A percentile compares a stretch with the other conserved stretches of the same genome.
Conservation (phyloP, 495 filamentous ascomycete genomes). For the Aspergillus funiculosus region DNA sequence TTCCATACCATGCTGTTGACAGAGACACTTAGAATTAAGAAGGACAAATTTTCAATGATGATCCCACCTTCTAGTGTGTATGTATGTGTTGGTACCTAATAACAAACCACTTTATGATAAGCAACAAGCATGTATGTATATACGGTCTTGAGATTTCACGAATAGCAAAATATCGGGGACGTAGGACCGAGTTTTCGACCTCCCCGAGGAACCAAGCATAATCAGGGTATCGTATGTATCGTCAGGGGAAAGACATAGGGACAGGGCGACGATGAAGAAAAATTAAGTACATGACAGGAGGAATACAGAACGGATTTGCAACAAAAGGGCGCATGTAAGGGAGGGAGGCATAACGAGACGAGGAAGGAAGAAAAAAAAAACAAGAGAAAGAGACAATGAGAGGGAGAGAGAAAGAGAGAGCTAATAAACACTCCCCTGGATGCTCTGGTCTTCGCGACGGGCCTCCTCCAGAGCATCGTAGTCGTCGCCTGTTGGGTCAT, state of each 20-base stretch:
- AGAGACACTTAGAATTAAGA: neutral
- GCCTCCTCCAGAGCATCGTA: conserved; percentile 25
- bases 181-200: too few species aligned
- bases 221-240: neutral
- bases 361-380: neutral
- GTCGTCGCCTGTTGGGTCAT: conserved; percentile 11
- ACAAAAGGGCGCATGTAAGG: neutral
- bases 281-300: too few species aligned
- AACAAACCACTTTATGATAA: neutral
- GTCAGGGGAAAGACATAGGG: too few species aligned
- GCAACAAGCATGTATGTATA: neutral
- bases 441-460: conserved; percentile 33
- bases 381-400: neutral
- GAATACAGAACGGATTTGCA: too few species aligned
- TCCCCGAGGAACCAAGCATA: neutral
- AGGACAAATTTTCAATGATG: neutral
- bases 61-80: too few species aligned
- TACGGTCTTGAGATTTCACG: neutral
- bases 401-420: too few species aligned
- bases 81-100: conserved; percentile 1
- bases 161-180: neutral
- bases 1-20: neutral
- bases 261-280: too few species aligned
- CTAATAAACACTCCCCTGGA: conserved; percentile 37
- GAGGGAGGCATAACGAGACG: too few species aligned